Base-by-base conservation (phyloP, 192 early-diverging fungal species). In the Podila clonocystis region DNA sequence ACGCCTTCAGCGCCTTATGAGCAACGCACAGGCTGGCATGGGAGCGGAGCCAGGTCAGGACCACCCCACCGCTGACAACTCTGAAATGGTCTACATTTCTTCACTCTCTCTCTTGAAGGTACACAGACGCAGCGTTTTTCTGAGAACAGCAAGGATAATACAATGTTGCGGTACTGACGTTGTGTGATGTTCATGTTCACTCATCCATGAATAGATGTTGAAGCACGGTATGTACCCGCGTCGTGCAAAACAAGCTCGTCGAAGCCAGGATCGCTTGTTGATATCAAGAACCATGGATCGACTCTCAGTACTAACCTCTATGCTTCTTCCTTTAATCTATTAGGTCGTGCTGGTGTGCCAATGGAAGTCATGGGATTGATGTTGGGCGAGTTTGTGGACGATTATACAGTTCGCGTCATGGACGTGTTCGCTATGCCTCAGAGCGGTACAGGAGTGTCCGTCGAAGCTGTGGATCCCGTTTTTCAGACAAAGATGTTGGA, bases 341-440 rank as follows among this genome's bases (percentile, higher is more conserved):
- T 87, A 89, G 95, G 97, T 29, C 92, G 97, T 60, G 97, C 98
- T 22, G 96, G 96, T 73, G 96, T 99, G 13, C 97, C 97, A 15
- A 99, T 99, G 97, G 97, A 99, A 83, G 98, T 99, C 71, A 99
- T 99, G 98, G 98, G 98, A 9, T 87, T 99, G 57, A 99, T 99
- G 98, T 87, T 99, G 70, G 98, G 98, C 24, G 96, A 99, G 82
- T 99, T 99, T 88, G 92, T 99, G 6, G 98, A 99, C 78, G 98
- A 99, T 73, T 99, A 99, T 83, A 99, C 98, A 2, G 97, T 99
- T 2, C 93, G 95, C 5, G 98, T 99, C 20, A 97, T 98, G 58
- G 98, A 99, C 78, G 98, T 99, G 59, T 99, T 99, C 93, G 98
- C 98, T n/a, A 99, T 99, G 98, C 98, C 98, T 34, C 98, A 99